Evolutionary conservation across 1,284 basidiomycete genomes (phyloP).

Genomic region (Farysia itapuensis): DNA sequence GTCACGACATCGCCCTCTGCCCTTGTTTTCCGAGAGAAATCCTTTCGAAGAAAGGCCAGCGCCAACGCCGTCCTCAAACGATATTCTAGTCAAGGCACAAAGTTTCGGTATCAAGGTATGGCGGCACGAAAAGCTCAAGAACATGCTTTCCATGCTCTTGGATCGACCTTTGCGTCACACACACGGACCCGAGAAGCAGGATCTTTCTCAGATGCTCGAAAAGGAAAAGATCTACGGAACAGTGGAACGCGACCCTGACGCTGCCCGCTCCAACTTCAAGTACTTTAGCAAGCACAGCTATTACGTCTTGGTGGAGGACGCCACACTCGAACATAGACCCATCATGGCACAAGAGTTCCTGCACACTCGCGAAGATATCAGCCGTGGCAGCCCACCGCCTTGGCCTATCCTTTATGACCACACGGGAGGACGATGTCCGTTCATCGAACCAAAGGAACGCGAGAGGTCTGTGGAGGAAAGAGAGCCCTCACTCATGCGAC

Average conservation of each 20-base stretch:
- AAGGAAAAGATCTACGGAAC: slow-evolving; percentile 85
- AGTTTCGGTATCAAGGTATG: slow-evolving; percentile 85
- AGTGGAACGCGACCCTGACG: slow-evolving; percentile 83
- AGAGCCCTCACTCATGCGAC: slow-evolving; percentile 1
- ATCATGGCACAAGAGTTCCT: slow-evolving; percentile 66
- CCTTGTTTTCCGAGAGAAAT: slow-evolving; percentile 56
- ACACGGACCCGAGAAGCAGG: slow-evolving; percentile 22
- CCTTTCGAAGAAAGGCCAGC: slow-evolving; percentile 59
- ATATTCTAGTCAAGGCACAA: slow-evolving; percentile 74
- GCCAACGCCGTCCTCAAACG: slow-evolving; percentile 45
- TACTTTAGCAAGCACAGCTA: slow-evolving; percentile 80
- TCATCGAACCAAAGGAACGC: slow-evolving; percentile 46
- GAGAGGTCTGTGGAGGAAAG: slow-evolving; percentile 11
- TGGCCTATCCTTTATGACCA: slow-evolving; percentile 65
- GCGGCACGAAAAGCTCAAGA: slow-evolving; percentile 65
- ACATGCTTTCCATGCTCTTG: slow-evolving; percentile 20
- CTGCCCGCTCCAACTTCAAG: slow-evolving; percentile 80
- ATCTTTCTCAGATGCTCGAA: slow-evolving; percentile 70
- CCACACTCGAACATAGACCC: slow-evolving; percentile 70
- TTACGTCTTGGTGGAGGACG: slow-evolving; percentile 89
- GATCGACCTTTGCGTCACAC: slow-evolving; percentile 24
- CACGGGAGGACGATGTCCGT: slow-evolving; percentile 60
- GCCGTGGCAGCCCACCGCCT: slow-evolving; percentile 46
- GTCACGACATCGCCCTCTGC: slow-evolving; percentile 22
- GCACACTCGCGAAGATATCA: slow-evolving; percentile 37